These are phyloP conservation scores for Aurinia saxatilis DNA, from an alignment of 345 rosid genomes.

Conservation along the genomic window DNA sequence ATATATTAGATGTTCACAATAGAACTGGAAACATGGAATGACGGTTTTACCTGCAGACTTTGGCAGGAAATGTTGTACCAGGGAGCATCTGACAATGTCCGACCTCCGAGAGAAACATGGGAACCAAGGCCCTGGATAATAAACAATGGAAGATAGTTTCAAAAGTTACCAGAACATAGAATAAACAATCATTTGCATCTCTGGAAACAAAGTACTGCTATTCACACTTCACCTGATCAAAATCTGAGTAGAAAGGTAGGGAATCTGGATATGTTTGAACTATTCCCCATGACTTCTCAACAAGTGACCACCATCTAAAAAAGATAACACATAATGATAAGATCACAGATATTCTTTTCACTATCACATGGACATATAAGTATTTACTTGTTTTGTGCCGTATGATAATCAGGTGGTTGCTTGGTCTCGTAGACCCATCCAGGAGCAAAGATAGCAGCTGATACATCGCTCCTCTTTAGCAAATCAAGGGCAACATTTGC, in stretches of 20 bases:
- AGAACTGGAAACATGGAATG: not conserved
- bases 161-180: not conserved
- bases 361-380: not conserved
- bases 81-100: conserved; percentile 25
- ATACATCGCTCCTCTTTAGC: conserved; percentile 52
- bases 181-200: not conserved
- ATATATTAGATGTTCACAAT: not conserved
- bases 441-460: conserved; percentile 91
- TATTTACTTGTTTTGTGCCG: conserved; percentile 68
- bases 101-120: conserved; percentile 51
- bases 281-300: conserved; percentile 73
- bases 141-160: not conserved
- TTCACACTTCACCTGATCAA: conserved; percentile 47
- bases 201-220: not conserved
- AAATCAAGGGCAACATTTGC: conserved; percentile 67
- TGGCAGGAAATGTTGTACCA: conserved; percentile 83
- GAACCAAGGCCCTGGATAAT: conserved; percentile 55
- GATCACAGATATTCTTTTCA: not conserved
- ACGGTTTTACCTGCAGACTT: conserved; percentile 48
- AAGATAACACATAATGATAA: not conserved
- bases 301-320: conserved; percentile 74
- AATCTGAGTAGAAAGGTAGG: conserved; percentile 68
- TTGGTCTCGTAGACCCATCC: conserved; percentile 74
- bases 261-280: conserved; percentile 47
- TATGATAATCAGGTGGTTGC: conserved; percentile 61